phyloP scores from a whole-genome alignment of 2,329 filamentous ascomycete genomes.

The Mycosphaerella sp. region DNA sequence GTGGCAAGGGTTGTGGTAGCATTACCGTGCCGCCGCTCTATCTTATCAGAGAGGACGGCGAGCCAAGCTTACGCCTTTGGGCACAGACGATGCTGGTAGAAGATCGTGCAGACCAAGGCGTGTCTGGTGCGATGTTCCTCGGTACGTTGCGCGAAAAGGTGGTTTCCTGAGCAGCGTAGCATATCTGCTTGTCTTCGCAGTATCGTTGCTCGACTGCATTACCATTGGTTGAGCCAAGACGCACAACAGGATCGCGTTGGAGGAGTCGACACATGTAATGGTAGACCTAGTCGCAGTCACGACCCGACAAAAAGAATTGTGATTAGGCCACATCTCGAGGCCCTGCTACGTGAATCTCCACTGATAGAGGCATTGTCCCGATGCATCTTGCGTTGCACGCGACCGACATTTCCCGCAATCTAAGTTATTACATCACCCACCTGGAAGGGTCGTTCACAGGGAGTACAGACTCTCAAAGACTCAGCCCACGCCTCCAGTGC shows the following conservation, averaged over 20 bases:
- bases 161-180: constrained; percentile 26
- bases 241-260: background rate
- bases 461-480: no score
- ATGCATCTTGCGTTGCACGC: no score
- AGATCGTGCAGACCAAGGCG: constrained; percentile 86
- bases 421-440: no score
- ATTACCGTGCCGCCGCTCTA: constrained; percentile 92
- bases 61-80: constrained; percentile 92
- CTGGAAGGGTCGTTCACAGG: no score
- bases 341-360: background rate
- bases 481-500: no score
- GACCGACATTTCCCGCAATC: no score
- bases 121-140: constrained; percentile 91
- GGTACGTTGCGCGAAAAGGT: constrained; percentile 93
- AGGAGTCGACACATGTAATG: background rate
- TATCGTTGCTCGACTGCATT: background rate
- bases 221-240: background rate
- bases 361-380: no score
- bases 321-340: background rate
- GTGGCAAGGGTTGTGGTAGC: constrained; percentile 80
- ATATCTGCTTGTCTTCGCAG: background rate
- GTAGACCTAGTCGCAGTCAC: background rate
- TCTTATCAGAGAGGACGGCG: constrained; percentile 88
- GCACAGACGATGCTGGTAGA: constrained; percentile 93
- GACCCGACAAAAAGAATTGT: background rate